A percentile compares a stretch with the other conserved stretches of the same genome.
phyloP scores from a whole-genome alignment of 768 basidiomycete genomes.

The Tylopilus sp. region DNA sequence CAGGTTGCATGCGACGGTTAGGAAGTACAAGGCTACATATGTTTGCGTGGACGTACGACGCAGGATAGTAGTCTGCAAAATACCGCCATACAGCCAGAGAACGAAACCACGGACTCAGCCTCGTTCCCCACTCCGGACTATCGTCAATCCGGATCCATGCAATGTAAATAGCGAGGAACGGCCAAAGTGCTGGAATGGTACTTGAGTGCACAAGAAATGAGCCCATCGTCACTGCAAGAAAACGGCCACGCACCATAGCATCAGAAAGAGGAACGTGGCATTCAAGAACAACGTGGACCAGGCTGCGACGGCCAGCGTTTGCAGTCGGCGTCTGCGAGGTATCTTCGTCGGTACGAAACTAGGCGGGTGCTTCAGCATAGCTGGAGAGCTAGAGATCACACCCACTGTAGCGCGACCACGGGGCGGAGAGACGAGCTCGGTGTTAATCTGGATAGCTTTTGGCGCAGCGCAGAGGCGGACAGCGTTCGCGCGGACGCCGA shows the following conservation, averaged over 20 bases:
- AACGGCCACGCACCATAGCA: constrained; percentile 63
- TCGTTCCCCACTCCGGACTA: constrained; percentile 69
- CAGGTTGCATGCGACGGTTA: background rate
- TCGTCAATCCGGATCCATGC: constrained; percentile 78
- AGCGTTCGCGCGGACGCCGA: constrained; percentile 45
- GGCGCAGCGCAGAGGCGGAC: constrained; percentile 61
- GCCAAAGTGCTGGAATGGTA: constrained; percentile 89
- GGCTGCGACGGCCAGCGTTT: constrained; percentile 83
- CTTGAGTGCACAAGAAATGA: constrained; percentile 38
- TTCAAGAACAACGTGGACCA: constrained; percentile 85
- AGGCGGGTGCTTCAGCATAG: constrained; percentile 1
- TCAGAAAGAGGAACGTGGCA: constrained; percentile 61
- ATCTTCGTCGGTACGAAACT: constrained; percentile 87
- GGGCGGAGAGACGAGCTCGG: constrained; percentile 53
- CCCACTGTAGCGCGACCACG: constrained; percentile 63
- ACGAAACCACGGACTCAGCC: constrained; percentile 74
- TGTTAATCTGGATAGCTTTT: constrained; percentile 57
- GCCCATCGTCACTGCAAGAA: background rate
- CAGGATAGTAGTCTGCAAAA: constrained; percentile 90
- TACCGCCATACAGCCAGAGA: constrained; percentile 74
- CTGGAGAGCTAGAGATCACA: too few relatives aligned
- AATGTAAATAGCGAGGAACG: constrained; percentile 70
- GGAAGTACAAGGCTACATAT: background rate
- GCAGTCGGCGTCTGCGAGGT: constrained; percentile 80
- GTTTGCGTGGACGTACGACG: constrained; percentile 59